phyloP scores from a whole-genome alignment of 257 asterid species.

The Buddleja alternifolia region DNA sequence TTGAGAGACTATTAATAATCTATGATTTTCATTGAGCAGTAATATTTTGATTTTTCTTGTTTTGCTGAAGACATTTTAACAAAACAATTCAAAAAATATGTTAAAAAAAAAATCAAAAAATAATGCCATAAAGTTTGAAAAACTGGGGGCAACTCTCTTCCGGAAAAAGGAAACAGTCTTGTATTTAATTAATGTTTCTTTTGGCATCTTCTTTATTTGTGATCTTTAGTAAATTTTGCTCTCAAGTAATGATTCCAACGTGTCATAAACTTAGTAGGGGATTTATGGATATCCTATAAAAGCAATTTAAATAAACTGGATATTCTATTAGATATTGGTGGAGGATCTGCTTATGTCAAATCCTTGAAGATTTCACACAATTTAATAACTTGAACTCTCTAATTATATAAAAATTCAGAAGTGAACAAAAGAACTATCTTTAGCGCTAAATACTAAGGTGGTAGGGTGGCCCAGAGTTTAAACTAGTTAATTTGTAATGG shows the following conservation, averaged over 20 bases:
- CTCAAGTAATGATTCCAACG: conserved; percentile 17
- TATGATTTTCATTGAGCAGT: too few species aligned
- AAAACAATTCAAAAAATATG: background rate
- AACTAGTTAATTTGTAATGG: too few species aligned
- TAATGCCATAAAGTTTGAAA: background rate
- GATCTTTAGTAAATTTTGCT: background rate
- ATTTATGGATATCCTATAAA: conserved; percentile 23
- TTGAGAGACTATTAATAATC: too few species aligned
- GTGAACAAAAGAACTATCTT: too few species aligned
- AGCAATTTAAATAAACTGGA: conserved; percentile 14
- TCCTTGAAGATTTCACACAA: conserved; percentile 30
- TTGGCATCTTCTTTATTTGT: background rate
- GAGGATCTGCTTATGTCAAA: conserved; percentile 44
- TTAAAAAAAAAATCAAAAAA: background rate
- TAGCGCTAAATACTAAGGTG: too few species aligned
- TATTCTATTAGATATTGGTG: too few species aligned
- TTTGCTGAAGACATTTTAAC: too few species aligned
- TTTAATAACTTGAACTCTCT: conserved; percentile 3
- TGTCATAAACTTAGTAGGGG: conserved; percentile 41
- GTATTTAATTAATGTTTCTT: background rate
- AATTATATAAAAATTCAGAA: conserved; percentile 9
- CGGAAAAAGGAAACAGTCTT: background rate
- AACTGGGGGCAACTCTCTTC: background rate
- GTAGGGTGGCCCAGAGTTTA: too few species aligned
- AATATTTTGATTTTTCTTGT: too few species aligned